phyloP scores from a whole-genome alignment of 176 grass and related monocot species.

The Aegilops bicornis region DNA sequence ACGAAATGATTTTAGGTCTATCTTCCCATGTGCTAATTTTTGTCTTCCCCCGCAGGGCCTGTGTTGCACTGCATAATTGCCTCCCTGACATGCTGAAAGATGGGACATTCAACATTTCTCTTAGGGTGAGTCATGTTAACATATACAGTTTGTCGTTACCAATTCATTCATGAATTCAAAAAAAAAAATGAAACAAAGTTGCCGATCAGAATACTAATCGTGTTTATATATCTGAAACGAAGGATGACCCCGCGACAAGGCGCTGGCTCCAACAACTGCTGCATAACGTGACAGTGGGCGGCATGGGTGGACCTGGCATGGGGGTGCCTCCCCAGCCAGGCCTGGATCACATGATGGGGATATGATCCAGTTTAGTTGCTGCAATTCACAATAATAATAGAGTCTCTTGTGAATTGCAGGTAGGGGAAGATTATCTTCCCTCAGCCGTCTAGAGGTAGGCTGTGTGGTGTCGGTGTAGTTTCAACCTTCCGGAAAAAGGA shows the following conservation, averaged over 20 bases:
- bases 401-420: constrained; percentile 24
- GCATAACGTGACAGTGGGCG: constrained; percentile 60
- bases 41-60: constrained; percentile 52
- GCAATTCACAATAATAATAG: constrained; percentile 40
- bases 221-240: neutral
- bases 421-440: constrained; percentile 18
- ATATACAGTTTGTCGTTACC: neutral
- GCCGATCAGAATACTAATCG: neutral
- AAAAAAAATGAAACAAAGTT: neutral
- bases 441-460: constrained; percentile 26
- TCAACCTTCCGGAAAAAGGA: constrained; percentile 1
- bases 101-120: constrained; percentile 79
- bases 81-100: constrained; percentile 93
- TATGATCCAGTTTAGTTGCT: constrained; percentile 31
- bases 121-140: constrained; percentile 57
- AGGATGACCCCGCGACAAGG: constrained; percentile 91
- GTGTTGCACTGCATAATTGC: constrained; percentile 82
- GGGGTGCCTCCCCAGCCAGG: constrained; percentile 67
- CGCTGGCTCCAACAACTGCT: constrained; percentile 86
- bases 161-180: neutral
- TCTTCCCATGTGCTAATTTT: neutral
- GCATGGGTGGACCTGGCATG: constrained; percentile 52
- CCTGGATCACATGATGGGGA: constrained; percentile 81
- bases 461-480: constrained; percentile 18
- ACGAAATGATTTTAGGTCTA: constrained; percentile 1